Percentiles rank a stretch among this genome's conserved stretches.
Evolutionary conservation across 805 yeast species (phyloP).

Genomic region (Saccharomyces paradoxus): DNA sequence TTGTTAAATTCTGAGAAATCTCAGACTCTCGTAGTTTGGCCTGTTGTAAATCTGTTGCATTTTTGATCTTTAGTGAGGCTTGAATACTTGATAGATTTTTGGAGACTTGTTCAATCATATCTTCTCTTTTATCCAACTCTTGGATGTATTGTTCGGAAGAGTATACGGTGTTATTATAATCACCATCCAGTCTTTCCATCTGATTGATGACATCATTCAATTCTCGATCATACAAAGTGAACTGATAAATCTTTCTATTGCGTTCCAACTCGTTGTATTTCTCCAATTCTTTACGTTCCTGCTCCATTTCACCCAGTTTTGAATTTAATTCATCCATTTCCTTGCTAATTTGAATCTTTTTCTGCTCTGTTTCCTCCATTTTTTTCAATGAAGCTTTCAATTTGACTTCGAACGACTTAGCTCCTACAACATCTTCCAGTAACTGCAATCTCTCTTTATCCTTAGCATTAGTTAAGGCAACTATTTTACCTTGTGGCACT

Average conservation of each 20-base stretch:
- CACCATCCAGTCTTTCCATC: slow-evolving; percentile 53
- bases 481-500: slow-evolving; percentile 93
- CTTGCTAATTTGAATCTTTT: slow-evolving; percentile 65
- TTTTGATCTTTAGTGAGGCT: slow-evolving; percentile 42
- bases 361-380: slow-evolving; percentile 63
- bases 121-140: slow-evolving; percentile 57
- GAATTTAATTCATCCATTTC: slow-evolving; percentile 62
- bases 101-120: slow-evolving; percentile 37
- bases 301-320: slow-evolving; percentile 67
- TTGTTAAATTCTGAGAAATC: slow-evolving; percentile 40
- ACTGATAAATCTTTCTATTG: slow-evolving; percentile 63
- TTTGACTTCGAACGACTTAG: slow-evolving; percentile 78
- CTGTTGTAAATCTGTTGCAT: slow-evolving; percentile 48
- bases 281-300: slow-evolving; percentile 69
- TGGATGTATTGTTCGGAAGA: slow-evolving; percentile 47
- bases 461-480: slow-evolving; percentile 80
- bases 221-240: slow-evolving; percentile 70
- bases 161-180: slow-evolving; percentile 42
- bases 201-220: slow-evolving; percentile 49
- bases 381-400: slow-evolving; percentile 71
- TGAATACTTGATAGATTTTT: slow-evolving; percentile 40
- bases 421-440: slow-evolving; percentile 91
- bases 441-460: slow-evolving; percentile 72
- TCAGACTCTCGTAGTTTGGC: slow-evolving; percentile 44
- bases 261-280: slow-evolving; percentile 61